Evolutionary conservation across 2,329 filamentous ascomycete species (phyloP), one percentile per base, ranked within the genome.

Genomic region (Fusarium udum): DNA sequence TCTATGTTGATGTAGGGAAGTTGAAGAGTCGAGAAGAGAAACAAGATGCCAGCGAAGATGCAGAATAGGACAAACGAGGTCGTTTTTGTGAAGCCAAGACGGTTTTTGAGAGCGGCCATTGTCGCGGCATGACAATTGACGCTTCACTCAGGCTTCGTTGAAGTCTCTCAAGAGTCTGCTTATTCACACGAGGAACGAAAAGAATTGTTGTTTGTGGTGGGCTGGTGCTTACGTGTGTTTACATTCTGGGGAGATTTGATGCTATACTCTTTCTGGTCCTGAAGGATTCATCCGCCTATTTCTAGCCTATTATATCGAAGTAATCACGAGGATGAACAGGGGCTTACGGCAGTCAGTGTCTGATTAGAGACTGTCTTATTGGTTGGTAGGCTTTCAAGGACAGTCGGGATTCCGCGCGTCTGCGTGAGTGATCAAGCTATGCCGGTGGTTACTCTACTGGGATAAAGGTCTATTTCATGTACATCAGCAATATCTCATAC

Each of bases 1-100:
- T 71, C 67, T 4, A 71, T 71, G 9, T 63, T 57, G 7, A 71
- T 40, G 8, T 37, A 58, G 0, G 56, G 67, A 2, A 71, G 46
- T 5, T 71, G 68, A 6, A 67, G 37, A 1, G 49, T 49, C 1
- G 68, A 71, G 51, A 71, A 71, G 15, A 67, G 16, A 4, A 61
- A 71, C 3, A 71, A 7, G 1, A n/a, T 6, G 0, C 56, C 34
- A 0, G n/a, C 46, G 9, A 71, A 67, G 4, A 58, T 7, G 16
- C 37, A 55, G 9, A 67, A 67, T 1, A 67, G 22, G 4, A 26
- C 15, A 3, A 49, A 39, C 2, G 68, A 43, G 7, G 40, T 67
- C 2, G 36, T 46, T 3, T 8, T 45, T 13, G 67, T 9, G 16
- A 67, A 71, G 2, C 67, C 68, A 6, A 71, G 67, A 13, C 45